phyloP scores from a whole-genome alignment of 495 filamentous ascomycete species.

The Neurospora sp. region DNA sequence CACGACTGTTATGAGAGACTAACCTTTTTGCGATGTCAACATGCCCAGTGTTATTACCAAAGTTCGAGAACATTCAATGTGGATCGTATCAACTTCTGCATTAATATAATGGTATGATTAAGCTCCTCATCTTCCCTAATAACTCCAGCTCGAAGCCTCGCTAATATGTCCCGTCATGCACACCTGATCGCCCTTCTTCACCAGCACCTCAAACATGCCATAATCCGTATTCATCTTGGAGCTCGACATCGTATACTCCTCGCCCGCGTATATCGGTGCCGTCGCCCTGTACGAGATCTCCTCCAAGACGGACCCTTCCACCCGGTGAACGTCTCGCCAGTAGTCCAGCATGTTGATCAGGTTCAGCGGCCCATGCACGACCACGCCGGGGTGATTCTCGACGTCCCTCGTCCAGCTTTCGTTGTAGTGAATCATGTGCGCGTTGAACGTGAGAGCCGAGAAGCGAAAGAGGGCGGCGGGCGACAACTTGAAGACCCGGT shows the following conservation, averaged over 20 bases:
- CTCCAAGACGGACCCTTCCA: conserved; percentile 7
- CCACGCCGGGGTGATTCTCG: conserved; percentile 49
- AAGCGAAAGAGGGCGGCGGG: conserved; percentile 57
- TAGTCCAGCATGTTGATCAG: conserved; percentile 54
- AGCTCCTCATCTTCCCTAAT: neutral
- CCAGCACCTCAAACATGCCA: neutral
- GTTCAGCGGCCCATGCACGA: conserved; percentile 57
- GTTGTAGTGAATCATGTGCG: conserved; percentile 64
- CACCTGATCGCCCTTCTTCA: neutral
- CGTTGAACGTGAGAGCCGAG: conserved; percentile 63
- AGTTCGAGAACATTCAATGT: too few species aligned
- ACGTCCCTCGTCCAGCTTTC: conserved; percentile 45
- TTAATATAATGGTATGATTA: neutral
- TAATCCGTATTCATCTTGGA: neutral
- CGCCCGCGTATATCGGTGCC: conserved; percentile 50
- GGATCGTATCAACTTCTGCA: neutral
- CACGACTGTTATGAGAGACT: too few species aligned
- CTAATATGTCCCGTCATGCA: neutral
- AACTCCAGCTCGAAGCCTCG: neutral
- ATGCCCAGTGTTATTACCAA: too few species aligned
- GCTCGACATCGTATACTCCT: conserved; percentile 31
- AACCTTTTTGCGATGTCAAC: too few species aligned
- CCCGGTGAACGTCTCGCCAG: conserved; percentile 44
- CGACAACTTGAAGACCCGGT: conserved; percentile 39
- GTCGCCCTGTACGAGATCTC: conserved; percentile 46